Conservation (phyloP, 306 rosid genomes). For the Neltuma alba region DNA sequence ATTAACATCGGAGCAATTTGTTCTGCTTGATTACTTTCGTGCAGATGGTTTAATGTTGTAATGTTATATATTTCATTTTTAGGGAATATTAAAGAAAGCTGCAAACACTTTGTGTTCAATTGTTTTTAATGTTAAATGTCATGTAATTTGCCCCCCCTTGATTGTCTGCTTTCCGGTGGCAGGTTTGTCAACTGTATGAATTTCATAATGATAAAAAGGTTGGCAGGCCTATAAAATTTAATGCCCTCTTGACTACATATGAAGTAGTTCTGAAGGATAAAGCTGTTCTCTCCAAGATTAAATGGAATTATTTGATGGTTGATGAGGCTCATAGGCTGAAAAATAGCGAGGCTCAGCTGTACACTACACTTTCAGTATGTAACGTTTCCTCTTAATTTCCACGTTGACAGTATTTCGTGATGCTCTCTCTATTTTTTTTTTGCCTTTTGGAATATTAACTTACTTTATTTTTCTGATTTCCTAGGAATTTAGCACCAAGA, state of each 20-base stretch:
- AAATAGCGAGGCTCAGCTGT: constrained; percentile 98
- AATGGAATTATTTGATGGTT: constrained; percentile 97
- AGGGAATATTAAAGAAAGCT: background rate
- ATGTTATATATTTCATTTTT: background rate
- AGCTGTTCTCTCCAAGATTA: constrained; percentile 90
- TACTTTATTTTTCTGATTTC: constrained; percentile 21
- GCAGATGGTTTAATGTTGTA: background rate
- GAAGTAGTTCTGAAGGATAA: constrained; percentile 97
- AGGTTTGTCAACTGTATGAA: constrained; percentile 99
- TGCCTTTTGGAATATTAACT: constrained; percentile 24
- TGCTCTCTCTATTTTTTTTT: background rate
- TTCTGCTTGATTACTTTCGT: constrained; percentile 9
- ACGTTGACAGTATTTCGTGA: constrained; percentile 11
- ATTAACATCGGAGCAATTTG: constrained; percentile 1
- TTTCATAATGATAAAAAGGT: constrained; percentile 72
- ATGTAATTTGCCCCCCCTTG: background rate
- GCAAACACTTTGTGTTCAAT: background rate
- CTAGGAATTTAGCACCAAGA: constrained; percentile 99
- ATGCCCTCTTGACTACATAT: constrained; percentile 88
- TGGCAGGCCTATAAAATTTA: constrained; percentile 84
- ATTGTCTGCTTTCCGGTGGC: constrained; percentile 30
- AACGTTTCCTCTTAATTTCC: constrained; percentile 28
- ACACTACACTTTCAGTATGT: constrained; percentile 89
- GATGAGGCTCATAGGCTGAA: constrained; percentile 99
- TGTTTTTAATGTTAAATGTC: background rate